Conservation (phyloP, 192 early-diverging fungal genomes). For the Umbelopsis ramanniana region DNA sequence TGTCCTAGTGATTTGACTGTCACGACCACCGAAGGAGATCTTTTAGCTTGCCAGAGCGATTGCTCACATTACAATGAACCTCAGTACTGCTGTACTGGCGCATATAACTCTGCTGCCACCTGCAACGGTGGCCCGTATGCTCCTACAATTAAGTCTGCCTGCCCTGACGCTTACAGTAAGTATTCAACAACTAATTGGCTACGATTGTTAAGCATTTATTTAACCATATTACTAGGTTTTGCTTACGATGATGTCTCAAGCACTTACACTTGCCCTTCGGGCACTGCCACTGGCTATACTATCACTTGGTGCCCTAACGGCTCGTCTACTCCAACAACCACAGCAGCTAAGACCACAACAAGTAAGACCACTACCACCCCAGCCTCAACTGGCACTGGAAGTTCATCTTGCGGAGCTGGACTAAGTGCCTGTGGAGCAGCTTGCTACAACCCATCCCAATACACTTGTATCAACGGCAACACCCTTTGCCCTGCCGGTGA, state of each 20-base stretch:
- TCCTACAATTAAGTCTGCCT: conserved; percentile 23
- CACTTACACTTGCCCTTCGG: conserved; percentile 25
- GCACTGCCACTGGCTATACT: conserved; percentile 22
- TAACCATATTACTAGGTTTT: conserved; percentile 10
- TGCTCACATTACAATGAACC: conserved; percentile 24
- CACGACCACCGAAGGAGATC: neutral
- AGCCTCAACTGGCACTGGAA: neutral
- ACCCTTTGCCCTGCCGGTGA: conserved; percentile 4
- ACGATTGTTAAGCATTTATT: too few relatives aligned
- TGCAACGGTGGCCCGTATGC: conserved; percentile 27
- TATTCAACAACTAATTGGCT: neutral
- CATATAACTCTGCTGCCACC: conserved; percentile 13
- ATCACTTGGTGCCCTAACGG: conserved; percentile 32
- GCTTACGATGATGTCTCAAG: conserved; percentile 37
- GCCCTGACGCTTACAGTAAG: conserved; percentile 36
- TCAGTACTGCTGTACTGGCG: conserved; percentile 35
- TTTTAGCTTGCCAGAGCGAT: conserved; percentile 31
- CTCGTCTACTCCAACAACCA: neutral
- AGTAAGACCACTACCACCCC: neutral
- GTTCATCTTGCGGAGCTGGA: conserved; percentile 2
- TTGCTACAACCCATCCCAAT: conserved; percentile 15
- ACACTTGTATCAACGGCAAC: conserved; percentile 14
- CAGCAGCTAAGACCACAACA: neutral
- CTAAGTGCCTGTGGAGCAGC: conserved; percentile 11
- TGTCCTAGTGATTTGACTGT: conserved; percentile 31